Base-by-base conservation (phyloP, 208 protist species). In the Ichthyophonus hoferi region DNA sequence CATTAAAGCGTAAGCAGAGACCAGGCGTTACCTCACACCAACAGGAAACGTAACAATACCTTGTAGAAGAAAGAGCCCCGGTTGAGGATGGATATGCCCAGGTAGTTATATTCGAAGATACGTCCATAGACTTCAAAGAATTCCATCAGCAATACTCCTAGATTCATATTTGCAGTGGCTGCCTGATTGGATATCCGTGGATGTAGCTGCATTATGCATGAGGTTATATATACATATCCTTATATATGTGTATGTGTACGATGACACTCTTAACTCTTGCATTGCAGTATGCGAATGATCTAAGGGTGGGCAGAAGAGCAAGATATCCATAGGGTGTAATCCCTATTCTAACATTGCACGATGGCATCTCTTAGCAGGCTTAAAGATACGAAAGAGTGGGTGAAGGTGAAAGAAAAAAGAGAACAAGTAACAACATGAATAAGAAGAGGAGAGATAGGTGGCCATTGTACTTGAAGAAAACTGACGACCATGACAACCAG, bases 81-180 rank as follows among this genome's bases (percentile, higher is more conserved):
- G 24, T 93, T 86, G 0, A 82, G 38, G 31, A 97, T 83, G 31
- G 93, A 95, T 34, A 98, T 93, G 37, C 95, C 97, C 40, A 95
- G 94, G 0, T 87, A 77, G 1, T 93, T 33, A 89, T 96, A 97
- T 91, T 93, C 94, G 93, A 96, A 97, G 87, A 93, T 93, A 50
- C 93, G 78, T 1, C 97, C 96, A 67, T 96, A 96, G 85, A 97
- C 96, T n/a, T 95, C 93, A 85, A 98, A 96, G 77, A 98, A 98
- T 81, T 98, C 96, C 0, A 97, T 93, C 0, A 98, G 91, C 7
- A 97, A 91, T n/a, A 93, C 93, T 31, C 97, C 97, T 1, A 97
- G 93, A n/a, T 95, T 96, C 0, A 31, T 14, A 17, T 58, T 77
- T 17, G 31, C 40, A 1, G 39, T 42, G 31, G 7, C 1, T 34